Percentiles rank a stretch among this genome's conserved stretches.
These are phyloP conservation scores for Dictyostelium firmibasis DNA, from an alignment of 78 protist species.

Conservation along the genomic window DNA sequence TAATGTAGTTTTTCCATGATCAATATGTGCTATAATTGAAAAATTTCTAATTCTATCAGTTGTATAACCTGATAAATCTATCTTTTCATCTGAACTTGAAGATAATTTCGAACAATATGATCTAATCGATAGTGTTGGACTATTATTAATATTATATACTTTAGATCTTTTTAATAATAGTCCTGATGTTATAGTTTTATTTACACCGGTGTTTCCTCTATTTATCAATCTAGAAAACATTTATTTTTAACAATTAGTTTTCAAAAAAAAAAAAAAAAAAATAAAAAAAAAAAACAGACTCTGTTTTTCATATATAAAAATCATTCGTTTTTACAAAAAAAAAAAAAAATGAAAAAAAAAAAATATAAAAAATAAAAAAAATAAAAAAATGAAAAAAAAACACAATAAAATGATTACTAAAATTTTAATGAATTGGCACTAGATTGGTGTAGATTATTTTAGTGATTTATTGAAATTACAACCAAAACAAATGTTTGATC, in stretches of 20 bases:
- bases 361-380: no score
- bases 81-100: not conserved
- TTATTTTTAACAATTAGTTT: not conserved
- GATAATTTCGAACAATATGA: not conserved
- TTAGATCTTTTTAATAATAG: not conserved
- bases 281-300: no score
- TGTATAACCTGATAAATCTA: constrained; percentile 66
- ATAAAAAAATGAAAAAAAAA: no score
- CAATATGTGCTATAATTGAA: constrained; percentile 79
- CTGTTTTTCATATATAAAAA: no score
- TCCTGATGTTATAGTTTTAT: not conserved
- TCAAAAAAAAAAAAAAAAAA: no score
- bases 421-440: no score
- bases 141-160: not conserved
- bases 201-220: not conserved
- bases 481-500: no score
- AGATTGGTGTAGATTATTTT: no score
- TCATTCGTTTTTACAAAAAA: not conserved
- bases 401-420: no score
- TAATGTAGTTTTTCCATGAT: constrained; percentile 85
- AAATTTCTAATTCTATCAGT: constrained; percentile 55
- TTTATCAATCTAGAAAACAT: not conserved
- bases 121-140: not conserved
- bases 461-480: no score
- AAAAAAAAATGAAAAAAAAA: no score